Base-by-base conservation (phyloP, 441 rosid species). In the Daphne laureola region DNA sequence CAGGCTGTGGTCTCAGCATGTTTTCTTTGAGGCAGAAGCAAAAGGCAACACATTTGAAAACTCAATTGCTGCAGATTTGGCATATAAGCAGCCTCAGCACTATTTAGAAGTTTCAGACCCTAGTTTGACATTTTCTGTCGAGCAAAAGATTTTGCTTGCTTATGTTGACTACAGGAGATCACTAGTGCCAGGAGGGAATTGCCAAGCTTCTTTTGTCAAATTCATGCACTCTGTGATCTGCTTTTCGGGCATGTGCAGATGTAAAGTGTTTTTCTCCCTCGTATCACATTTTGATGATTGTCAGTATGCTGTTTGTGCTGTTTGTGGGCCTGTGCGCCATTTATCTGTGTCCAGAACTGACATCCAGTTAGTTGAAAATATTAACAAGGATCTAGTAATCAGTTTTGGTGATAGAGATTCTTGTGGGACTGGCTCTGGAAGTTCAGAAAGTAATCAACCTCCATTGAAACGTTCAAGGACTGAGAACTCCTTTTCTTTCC, bases 201-300 rank as follows among this genome's bases (percentile, higher is more conserved):
- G 44, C 51, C 57, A 47, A 41, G 66, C 31, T 46, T 69, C 68
- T 58, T 78, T 66, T 35, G 43, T 72, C 38, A 40, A 67, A 18
- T 8, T 58, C 46, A 57, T 69, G 64, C 83, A 78, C 57, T 62
- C 65, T 59, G 57, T 40, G 14, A 45, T 49, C 53, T 78, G 79
- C 53, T 46, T 49, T 8, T 17, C 26, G 9, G 2, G 12, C 61
- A 57, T 14, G 42, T 78, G 83, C 49, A 43, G 26, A 42, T 78
- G 83, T 27, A 45, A 8, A 41, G 43, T 8, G 36, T 43, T 61
- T 57, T 41, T 9, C 36, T 9, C 52, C 5, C 65, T 74, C 44
- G 44, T 70, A 17, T 63, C 64, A 7, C 78, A 73, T 57, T 71
- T 52, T 59, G 79, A 76, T 47, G 56, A 36, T 21, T 71, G 74